Percentiles rank a stretch among this genome's conserved stretches.
Conservation (phyloP, 768 basidiomycete species). For the Mycena galericulata region DNA sequence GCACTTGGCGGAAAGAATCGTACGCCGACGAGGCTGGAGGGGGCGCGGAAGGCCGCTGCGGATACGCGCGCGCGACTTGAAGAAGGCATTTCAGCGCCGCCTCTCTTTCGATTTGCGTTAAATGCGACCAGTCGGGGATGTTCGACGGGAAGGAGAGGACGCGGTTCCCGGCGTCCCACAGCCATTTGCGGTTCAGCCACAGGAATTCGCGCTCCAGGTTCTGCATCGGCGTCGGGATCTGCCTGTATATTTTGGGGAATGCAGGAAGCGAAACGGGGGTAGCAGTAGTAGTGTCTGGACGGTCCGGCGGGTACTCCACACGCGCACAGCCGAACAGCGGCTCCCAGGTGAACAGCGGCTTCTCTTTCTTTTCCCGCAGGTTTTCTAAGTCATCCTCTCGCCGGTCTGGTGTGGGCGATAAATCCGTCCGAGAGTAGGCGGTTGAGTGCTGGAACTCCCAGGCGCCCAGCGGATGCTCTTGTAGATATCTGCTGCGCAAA, state of each 20-base stretch:
- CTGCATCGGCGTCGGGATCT: background rate
- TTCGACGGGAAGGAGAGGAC: conserved; percentile 9
- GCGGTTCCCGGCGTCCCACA: conserved; percentile 4
- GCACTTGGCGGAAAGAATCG: background rate
- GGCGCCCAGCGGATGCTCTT: background rate
- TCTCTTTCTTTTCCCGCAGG: background rate
- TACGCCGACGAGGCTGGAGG: background rate
- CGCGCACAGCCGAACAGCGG: background rate
- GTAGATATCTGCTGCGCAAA: background rate
- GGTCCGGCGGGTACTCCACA: background rate
- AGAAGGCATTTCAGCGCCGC: background rate
- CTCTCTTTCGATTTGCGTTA: background rate
- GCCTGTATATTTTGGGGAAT: background rate
- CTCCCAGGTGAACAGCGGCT: background rate
- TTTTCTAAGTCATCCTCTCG: too few relatives aligned
- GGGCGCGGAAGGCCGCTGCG: background rate
- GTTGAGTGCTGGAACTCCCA: background rate
- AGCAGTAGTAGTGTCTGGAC: too few relatives aligned
- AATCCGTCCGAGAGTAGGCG: background rate
- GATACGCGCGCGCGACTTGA: background rate
- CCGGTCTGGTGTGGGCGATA: background rate
- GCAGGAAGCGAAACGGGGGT: background rate
- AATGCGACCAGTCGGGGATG: background rate
- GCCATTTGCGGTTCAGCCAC: background rate
- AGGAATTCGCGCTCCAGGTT: background rate